Evolutionary conservation across 148 eudicot genomes (phyloP).

Genomic region (Tetragonia tetragonoides): DNA sequence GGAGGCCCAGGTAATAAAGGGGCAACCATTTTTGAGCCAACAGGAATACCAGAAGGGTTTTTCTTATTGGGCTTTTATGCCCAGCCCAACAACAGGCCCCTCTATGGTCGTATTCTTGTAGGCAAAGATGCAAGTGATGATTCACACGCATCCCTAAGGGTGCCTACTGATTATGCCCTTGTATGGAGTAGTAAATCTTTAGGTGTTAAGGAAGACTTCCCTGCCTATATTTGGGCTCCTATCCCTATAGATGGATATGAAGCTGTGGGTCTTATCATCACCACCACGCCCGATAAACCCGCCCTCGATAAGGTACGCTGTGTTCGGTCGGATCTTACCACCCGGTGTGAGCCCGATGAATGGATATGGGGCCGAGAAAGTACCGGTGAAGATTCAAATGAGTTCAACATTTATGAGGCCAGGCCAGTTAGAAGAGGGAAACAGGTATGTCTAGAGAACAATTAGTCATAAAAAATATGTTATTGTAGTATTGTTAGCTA

Average conservation of each 20-base stretch:
- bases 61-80: constrained; percentile 32
- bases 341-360: constrained; percentile 25
- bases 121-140: constrained; percentile 26
- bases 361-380: constrained; percentile 32
- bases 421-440: constrained; percentile 31
- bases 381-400: constrained; percentile 10
- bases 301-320: constrained; percentile 31
- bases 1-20: constrained; percentile 37
- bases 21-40: constrained; percentile 38
- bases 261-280: constrained; percentile 33
- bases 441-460: constrained; percentile 5
- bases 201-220: constrained; percentile 24
- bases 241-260: constrained; percentile 32
- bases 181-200: constrained; percentile 38
- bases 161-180: constrained; percentile 41
- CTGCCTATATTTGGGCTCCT: constrained; percentile 45
- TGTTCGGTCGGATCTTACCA: constrained; percentile 36
- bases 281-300: constrained; percentile 34
- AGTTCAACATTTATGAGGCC: constrained; percentile 22
- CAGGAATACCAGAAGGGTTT: constrained; percentile 32
- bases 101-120: constrained; percentile 35
- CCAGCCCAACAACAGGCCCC: constrained; percentile 38
- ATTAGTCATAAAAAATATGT: no score
- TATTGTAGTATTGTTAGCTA: no score
- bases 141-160: constrained; percentile 20